Evolutionary conservation across 768 basidiomycete genomes (phyloP), one percentile per base, ranked within the genome.

Genomic region (Xerocomus spinulosus): DNA sequence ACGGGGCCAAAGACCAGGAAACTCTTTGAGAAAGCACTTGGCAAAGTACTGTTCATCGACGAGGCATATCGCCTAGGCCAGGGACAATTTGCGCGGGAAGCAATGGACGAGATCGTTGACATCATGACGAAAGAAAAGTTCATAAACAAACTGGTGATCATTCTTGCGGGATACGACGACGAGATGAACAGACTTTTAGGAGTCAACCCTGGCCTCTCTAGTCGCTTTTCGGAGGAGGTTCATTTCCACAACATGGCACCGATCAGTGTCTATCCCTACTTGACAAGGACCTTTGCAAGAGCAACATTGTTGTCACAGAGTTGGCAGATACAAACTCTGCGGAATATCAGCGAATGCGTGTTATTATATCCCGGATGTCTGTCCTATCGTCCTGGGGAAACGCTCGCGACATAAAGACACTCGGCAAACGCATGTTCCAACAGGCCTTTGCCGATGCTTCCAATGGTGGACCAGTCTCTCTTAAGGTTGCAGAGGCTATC

Each of bases 71-170:
- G 83, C 21, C 70, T 87, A 12, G 61, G 71, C 8, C 71, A 82
- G 39, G 83, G 83, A 0, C 77, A 69, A 0, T 87, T 84, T 52
- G 81, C 83, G 2, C 73, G 82, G 58, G 85, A 87, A 60, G 85
- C 85, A 7, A 74, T 84, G 25, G 85, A 87, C 59, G 85, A 87
- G 53, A 60, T 87, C 23, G 85, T 86, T 9, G 76, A 75, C 7
- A 59, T 81, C 1, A 69, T 87, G 49, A 87, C 85, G 1, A 70
- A 81, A 35, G 75, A 79, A 2, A 68, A 62, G 34, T 87, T 75
- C 67, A 72, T 73, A 52, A 68, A 71, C 17, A 84, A 83, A 55
- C 61, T 87, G 24, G 70, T 87, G 26, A 77, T 86, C 47, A 78
- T 87, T 46, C 72, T 87, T 3, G 84, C 84, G 10, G 85, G 85